These are phyloP conservation scores for Globisporangium apiculatum DNA, from an alignment of 352 stramenopile species.

Conservation along the genomic window DNA sequence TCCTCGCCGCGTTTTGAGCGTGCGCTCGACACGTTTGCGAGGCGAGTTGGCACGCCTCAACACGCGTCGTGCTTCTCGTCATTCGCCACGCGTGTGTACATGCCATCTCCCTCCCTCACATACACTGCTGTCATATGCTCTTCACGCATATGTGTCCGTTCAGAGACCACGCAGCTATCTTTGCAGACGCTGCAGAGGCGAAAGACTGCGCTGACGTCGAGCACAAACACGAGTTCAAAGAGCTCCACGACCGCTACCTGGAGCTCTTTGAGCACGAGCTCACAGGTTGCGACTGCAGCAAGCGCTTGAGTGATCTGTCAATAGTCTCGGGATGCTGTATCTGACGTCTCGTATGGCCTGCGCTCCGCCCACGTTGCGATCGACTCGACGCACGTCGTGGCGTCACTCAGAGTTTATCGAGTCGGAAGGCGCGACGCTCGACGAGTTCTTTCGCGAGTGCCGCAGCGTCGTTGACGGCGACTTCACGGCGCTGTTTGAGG, in stretches of 20 bases:
- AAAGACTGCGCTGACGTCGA: conserved; percentile 55
- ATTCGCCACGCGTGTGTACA: no score
- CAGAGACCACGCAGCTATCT: conserved; percentile 50
- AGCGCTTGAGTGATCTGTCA: no score
- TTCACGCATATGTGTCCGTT: neutral
- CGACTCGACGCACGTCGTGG: neutral
- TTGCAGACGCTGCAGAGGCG: conserved; percentile 50
- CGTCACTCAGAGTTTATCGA: conserved; percentile 45
- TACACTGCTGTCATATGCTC: neutral
- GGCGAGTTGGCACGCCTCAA: conserved; percentile 12
- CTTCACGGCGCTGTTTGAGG: conserved; percentile 53
- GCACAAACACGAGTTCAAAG: conserved; percentile 83
- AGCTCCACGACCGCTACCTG: conserved; percentile 63
- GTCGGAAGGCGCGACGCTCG: conserved; percentile 46
- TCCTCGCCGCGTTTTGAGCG: conserved; percentile 59
- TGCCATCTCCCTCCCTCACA: neutral
- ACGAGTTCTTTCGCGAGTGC: conserved; percentile 71
- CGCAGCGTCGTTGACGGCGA: conserved; percentile 55
- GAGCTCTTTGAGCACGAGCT: conserved; percentile 67
- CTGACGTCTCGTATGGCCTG: no score
- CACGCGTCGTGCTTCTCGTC: no score
- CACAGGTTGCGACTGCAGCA: conserved; percentile 11
- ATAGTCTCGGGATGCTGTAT: no score
- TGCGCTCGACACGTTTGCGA: conserved; percentile 63
- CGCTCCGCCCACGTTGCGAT: no score